Base-by-base conservation (phyloP, 352 stramenopile genomes). In the Pythium rishiriense region DNA sequence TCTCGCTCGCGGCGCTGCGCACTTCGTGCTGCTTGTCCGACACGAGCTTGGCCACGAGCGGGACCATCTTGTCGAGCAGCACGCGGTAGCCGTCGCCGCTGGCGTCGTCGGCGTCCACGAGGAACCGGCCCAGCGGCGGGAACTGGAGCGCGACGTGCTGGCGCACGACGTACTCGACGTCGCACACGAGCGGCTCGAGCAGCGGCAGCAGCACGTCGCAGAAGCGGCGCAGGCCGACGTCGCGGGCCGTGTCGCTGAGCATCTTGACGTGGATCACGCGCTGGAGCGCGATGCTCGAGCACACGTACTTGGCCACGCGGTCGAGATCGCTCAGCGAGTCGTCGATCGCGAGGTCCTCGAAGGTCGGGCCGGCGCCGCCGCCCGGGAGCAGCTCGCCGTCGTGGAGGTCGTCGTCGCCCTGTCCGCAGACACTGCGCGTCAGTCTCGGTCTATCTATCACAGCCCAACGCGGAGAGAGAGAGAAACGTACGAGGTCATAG, bases 301-400 rank as follows among this genome's bases (percentile, higher is more conserved):
- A 96, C 54, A 90, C 88, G 74, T 99, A 99, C 63, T 97, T 93
- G 52, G 96, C 91, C 25, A 99, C 86, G 37, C 97, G 87, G 64
- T 98, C 85, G 33, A 99, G 73, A 59, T 98, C 83, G 61, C 86
- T 97, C 26, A 99, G 76, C 45, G 97, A 97, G 77, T 99, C 97
- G 80, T 99, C 96, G 68, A 99, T 98, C 7, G 97, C 97, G 42
- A 99, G 80, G 76, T 99, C 97, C 78, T 99, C 96, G 74, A 99
- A 99, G n/a, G 93, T 98, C 22, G 93, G 90, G 28, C 83, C 84
- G 43, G 70, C 78, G 21, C 67, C 64, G 4, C 25, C 58, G 10
- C 48, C 60, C 7, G 84, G 64, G 39, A 61, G 51, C 29, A 66
- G 45, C 52, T 65, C 62, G 37, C 58, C 67, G 39, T 33, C 48